Percentiles rank a stretch among this genome's conserved stretches.
phyloP scores from a whole-genome alignment of 169 alveolate species.

The Plasmodium reichenowi region DNA sequence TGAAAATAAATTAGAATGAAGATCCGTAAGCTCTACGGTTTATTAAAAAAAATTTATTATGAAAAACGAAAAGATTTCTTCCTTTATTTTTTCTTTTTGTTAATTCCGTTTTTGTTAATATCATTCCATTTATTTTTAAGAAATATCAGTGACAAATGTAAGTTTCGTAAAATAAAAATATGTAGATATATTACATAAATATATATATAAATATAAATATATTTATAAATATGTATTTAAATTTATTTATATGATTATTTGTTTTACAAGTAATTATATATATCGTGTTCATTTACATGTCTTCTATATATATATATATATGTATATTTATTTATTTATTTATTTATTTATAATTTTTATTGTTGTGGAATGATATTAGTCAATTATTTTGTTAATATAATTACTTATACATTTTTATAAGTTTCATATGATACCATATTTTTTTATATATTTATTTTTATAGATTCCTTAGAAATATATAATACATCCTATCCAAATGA shows the following conservation, averaged over 20 bases:
- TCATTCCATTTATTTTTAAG: constrained; percentile 51
- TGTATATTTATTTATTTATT: neutral
- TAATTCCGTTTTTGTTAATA: constrained; percentile 64
- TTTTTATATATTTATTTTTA: neutral
- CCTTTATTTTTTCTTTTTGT: constrained; percentile 64
- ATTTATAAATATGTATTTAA: neutral
- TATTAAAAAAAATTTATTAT: constrained; percentile 45
- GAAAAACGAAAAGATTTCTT: constrained; percentile 61
- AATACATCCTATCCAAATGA: constrained; percentile 28
- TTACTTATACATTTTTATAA: too few relatives aligned
- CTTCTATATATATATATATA: neutral
- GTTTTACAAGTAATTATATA: neutral
- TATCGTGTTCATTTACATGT: too few relatives aligned
- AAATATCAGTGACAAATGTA: constrained; percentile 68
- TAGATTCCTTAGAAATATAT: constrained; percentile 56
- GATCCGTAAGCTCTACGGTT: constrained; percentile 62
- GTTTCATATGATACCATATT: too few relatives aligned
- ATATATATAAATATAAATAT: neutral
- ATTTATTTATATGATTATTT: neutral
- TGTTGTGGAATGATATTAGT: too few relatives aligned
- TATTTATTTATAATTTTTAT: neutral
- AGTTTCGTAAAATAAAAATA: neutral
- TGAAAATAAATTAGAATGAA: constrained; percentile 33
- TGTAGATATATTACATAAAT: neutral
- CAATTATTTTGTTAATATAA: too few relatives aligned